A percentile compares a stretch with the other conserved stretches of the same genome.
Evolutionary conservation across 805 yeast species (phyloP).

Genomic region (Torulaspora microellipsoides): DNA sequence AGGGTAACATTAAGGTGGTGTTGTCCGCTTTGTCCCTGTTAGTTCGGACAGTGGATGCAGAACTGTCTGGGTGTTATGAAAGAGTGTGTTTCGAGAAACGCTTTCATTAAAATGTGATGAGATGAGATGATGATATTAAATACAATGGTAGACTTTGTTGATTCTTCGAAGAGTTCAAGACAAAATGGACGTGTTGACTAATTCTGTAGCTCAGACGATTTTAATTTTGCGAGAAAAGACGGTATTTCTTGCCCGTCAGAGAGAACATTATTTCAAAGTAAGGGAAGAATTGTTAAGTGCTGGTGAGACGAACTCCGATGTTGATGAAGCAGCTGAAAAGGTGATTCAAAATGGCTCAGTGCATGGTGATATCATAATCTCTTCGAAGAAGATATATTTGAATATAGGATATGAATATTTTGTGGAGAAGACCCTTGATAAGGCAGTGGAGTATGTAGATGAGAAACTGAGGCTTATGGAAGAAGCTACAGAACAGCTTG

Average conservation of each 20-base stretch:
- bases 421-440: slow-evolving; percentile 25
- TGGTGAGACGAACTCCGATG: slow-evolving; percentile 2
- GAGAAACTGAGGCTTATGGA: slow-evolving; percentile 29
- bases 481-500: slow-evolving; percentile 41
- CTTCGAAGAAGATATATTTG: slow-evolving; percentile 22
- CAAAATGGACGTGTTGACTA: slow-evolving; percentile 15
- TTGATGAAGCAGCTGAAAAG: slow-evolving; percentile 5
- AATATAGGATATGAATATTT: slow-evolving; percentile 34
- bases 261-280: slow-evolving; percentile 22
- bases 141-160: background rate
- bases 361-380: slow-evolving; percentile 31
- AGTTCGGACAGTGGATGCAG: too few relatives aligned
- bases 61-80: background rate
- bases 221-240: slow-evolving; percentile 21
- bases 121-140: background rate
- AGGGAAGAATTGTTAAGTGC: slow-evolving; percentile 12
- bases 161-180: too few relatives aligned
- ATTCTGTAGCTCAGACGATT: slow-evolving; percentile 23
- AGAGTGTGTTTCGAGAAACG: background rate
- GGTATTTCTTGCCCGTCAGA: slow-evolving; percentile 29
- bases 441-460: slow-evolving; percentile 24
- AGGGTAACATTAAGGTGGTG: too few relatives aligned
- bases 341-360: slow-evolving; percentile 21
- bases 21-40: background rate
- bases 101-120: too few relatives aligned